phyloP scores from a whole-genome alignment of 2,329 filamentous ascomycete species.

The Epichloe uncinata region DNA sequence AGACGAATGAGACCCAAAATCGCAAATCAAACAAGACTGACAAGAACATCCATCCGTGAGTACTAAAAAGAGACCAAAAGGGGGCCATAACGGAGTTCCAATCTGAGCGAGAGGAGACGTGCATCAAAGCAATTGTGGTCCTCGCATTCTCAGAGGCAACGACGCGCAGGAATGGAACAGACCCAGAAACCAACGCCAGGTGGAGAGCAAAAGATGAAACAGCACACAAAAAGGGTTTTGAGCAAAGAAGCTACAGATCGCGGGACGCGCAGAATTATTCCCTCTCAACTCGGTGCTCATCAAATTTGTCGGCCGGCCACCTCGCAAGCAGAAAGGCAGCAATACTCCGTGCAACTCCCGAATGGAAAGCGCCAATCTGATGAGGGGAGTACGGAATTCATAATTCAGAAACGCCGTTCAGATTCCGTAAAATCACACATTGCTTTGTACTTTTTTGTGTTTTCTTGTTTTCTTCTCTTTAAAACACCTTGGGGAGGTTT shows the following conservation, averaged over 20 bases:
- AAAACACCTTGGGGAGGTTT: background rate
- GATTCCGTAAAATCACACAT: slow-evolving; percentile 7
- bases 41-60: background rate
- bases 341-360: no score
- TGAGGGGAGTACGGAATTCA: slow-evolving; percentile 19
- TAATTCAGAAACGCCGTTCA: slow-evolving; percentile 21
- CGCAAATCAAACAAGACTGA: background rate
- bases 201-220: slow-evolving; percentile 7
- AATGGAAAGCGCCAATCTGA: slow-evolving; percentile 36
- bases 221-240: slow-evolving; percentile 11
- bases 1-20: background rate
- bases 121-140: background rate
- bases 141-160: background rate
- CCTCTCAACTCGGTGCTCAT: slow-evolving; percentile 30
- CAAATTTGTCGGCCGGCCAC: slow-evolving; percentile 32
- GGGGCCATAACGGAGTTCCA: background rate
- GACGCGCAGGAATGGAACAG: background rate
- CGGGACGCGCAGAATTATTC: slow-evolving; percentile 15
- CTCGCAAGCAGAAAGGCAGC: slow-evolving; percentile 32
- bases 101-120: background rate
- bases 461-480: slow-evolving; percentile 10
- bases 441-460: slow-evolving; percentile 9
- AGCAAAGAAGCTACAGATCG: no score
- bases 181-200: slow-evolving; percentile 3
- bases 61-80: background rate